These are phyloP conservation scores for Penicillium turbatum DNA, from an alignment of 495 filamentous ascomycete genomes.

Conservation along the genomic window DNA sequence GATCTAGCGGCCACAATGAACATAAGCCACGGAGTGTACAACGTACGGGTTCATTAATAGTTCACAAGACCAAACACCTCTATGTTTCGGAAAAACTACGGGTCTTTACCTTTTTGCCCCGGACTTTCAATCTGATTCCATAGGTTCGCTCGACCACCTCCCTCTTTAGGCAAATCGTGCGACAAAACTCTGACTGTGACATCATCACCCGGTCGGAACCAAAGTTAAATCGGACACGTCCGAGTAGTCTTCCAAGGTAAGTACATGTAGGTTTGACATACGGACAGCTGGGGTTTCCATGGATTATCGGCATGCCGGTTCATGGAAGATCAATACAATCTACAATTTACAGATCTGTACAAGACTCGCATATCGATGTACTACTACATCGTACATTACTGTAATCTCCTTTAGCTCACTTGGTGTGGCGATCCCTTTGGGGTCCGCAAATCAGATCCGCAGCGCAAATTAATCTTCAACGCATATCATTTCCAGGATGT, in stretches of 20 bases:
- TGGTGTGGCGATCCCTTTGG: slow-evolving; percentile 13
- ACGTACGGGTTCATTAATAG: too few relatives aligned
- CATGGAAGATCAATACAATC: too few relatives aligned
- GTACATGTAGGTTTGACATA: too few relatives aligned
- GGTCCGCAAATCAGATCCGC: slow-evolving; percentile 17
- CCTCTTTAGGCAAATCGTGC: not conserved
- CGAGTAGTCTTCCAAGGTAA: not conserved
- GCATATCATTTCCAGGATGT: slow-evolving; percentile 10
- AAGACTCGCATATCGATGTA: not conserved
- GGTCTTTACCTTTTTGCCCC: too few relatives aligned
- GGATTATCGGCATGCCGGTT: not conserved
- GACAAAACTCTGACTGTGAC: not conserved
- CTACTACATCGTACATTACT: not conserved
- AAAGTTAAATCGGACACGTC: not conserved
- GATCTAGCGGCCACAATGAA: too few relatives aligned
- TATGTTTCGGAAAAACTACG: too few relatives aligned
- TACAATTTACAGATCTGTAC: too few relatives aligned
- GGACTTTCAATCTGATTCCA: too few relatives aligned
- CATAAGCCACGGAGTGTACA: too few relatives aligned
- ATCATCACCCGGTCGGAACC: not conserved
- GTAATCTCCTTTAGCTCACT: not conserved
- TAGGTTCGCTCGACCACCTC: not conserved
- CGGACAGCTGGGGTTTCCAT: not conserved
- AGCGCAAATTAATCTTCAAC: slow-evolving; percentile 2
- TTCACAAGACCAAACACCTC: too few relatives aligned